Evolutionary conservation across 345 rosid genomes (phyloP).

Genomic region (Syzygium aqueum): DNA sequence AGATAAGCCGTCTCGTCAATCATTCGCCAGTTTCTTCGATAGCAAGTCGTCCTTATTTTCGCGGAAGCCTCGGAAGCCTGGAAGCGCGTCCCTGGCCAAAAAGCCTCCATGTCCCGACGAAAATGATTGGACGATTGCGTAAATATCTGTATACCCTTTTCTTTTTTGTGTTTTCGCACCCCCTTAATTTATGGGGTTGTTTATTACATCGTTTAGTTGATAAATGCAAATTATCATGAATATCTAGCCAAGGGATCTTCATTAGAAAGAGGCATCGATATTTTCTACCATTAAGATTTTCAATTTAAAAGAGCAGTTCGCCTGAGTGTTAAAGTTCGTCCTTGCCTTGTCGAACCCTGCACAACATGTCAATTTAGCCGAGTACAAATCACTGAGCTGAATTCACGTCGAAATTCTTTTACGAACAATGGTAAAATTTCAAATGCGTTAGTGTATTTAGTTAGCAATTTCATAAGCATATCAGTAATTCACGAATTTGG

Average conservation of each 20-base stretch:
- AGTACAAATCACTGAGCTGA: too few relatives aligned
- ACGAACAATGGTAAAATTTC: too few relatives aligned
- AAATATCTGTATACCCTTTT: conserved; percentile 1
- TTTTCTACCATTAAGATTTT: background rate
- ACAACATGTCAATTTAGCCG: too few relatives aligned
- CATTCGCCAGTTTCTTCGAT: conserved; percentile 71
- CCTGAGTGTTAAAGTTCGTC: background rate
- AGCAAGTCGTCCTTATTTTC: conserved; percentile 73
- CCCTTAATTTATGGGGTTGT: background rate
- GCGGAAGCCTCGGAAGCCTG: conserved; percentile 66
- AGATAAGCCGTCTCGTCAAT: conserved; percentile 40
- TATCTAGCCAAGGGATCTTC: background rate
- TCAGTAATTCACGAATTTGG: too few relatives aligned
- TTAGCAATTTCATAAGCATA: too few relatives aligned
- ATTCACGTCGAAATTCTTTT: too few relatives aligned
- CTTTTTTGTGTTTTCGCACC: background rate
- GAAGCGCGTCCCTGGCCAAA: conserved; percentile 12
- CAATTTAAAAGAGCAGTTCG: background rate
- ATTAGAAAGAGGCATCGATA: background rate
- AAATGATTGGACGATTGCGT: conserved; percentile 55
- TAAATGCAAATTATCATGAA: background rate
- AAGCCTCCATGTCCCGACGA: conserved; percentile 21
- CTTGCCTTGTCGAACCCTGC: background rate
- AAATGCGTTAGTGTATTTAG: too few relatives aligned
- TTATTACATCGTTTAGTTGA: background rate